Base-by-base conservation (phyloP, 1,139 yeast genomes). In the Suhomyces guaymorum region DNA sequence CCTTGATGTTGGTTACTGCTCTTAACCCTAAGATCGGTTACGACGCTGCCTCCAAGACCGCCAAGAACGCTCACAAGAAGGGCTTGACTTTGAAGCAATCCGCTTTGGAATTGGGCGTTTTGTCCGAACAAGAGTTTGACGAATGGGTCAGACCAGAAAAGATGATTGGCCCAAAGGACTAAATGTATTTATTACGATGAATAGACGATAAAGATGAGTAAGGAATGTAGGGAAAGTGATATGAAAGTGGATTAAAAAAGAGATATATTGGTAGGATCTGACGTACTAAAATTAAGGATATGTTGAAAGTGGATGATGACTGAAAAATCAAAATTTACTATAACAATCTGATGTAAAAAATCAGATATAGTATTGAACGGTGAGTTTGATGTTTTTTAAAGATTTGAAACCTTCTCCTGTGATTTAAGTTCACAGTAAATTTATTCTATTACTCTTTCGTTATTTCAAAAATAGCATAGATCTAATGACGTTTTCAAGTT, bases 51-150 rank as follows among this genome's bases (percentile, higher is more conserved):
- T 48, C 53, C 29, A 50, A 50, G 49, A 48, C 46, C 13, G 54
- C 54, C 26, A 50, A 50, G 47, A 50, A 50, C 30, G 54, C 54
- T 10, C 54, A 50, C 47, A 50, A 50, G 46, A 50, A 50, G 47
- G 54, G 54, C 7, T 39, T 50, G 33, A 50, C 54, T n/a, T 47
- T 50, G 48, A 50, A 48, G 45, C 44, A 50, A 25, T 40, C 46
- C 12, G 49, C 52, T 19, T 46, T 50, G 45, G 54, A 50, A 28
- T 47, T 50, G 43, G 39, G 40, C 13, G 42, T 49, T 43, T 48
- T 50, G 46, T 38, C 46, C 13, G 46, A 40, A 15, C 42, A 42
- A 19, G 54, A 50, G 33, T 50, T 50, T 25, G 46, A 49, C 28
- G 43, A 48, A 30, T 50, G 53, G 54, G 54, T 50, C 30, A 46